These are phyloP conservation scores for Coniochaeta sp. DNA, from an alignment of 2,329 filamentous ascomycete genomes.

Conservation along the genomic window DNA sequence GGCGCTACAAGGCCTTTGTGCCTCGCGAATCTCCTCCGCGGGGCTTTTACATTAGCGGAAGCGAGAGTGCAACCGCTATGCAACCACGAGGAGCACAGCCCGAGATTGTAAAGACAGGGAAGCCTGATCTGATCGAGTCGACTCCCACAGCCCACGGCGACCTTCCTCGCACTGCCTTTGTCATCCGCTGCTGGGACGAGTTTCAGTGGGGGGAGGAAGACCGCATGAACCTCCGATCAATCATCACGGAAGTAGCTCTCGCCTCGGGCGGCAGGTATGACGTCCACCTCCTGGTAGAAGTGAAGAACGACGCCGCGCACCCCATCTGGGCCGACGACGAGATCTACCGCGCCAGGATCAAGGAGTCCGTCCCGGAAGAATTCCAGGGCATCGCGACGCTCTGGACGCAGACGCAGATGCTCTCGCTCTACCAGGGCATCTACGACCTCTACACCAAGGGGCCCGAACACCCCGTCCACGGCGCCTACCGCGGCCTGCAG, in stretches of 20 bases:
- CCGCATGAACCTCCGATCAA: slow-evolving; percentile 71
- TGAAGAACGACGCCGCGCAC: slow-evolving; percentile 66
- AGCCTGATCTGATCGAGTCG: slow-evolving; percentile 2
- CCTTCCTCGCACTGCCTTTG: slow-evolving; percentile 63
- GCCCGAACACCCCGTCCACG: slow-evolving; percentile 71
- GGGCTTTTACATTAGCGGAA: slow-evolving; percentile 41
- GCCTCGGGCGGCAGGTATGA: slow-evolving; percentile 83
- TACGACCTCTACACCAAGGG: slow-evolving; percentile 65
- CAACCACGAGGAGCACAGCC: slow-evolving; percentile 13
- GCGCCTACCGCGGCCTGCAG: slow-evolving; percentile 84
- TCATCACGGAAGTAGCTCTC: slow-evolving; percentile 75
- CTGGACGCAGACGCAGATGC: slow-evolving; percentile 94
- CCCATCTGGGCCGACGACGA: slow-evolving; percentile 73
- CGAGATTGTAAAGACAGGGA: slow-evolving; percentile 6
- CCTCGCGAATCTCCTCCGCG: slow-evolving; percentile 30
- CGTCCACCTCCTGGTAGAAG: slow-evolving; percentile 76
- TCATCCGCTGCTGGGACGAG: slow-evolving; percentile 77
- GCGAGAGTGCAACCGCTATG: slow-evolving; percentile 13
- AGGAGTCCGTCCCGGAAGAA: slow-evolving; percentile 68
- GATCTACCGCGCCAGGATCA: slow-evolving; percentile 59
- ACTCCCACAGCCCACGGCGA: slow-evolving; percentile 20
- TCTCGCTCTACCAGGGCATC: slow-evolving; percentile 79
- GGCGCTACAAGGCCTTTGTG: slow-evolving; percentile 54
- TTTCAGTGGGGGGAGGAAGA: slow-evolving; percentile 75
- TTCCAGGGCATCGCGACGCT: slow-evolving; percentile 84